phyloP scores from a whole-genome alignment of 306 rosid species.

The Albizia julibrissin region DNA sequence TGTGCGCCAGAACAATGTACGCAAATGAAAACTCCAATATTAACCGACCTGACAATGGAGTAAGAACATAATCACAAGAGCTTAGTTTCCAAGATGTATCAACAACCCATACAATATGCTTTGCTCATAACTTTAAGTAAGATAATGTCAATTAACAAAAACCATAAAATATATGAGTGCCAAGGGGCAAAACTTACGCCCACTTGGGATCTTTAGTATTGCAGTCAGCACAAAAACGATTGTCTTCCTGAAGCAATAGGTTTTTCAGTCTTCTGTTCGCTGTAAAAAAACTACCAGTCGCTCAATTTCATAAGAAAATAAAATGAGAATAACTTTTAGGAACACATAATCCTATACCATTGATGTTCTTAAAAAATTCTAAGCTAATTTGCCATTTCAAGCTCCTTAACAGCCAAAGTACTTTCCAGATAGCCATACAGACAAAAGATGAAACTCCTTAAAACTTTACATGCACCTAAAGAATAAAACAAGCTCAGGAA shows the following conservation, averaged over 20 bases:
- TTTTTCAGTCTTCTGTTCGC: constrained; percentile 82
- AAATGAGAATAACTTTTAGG: constrained; percentile 8
- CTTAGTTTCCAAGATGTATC: constrained; percentile 25
- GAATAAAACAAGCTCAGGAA: constrained; percentile 11
- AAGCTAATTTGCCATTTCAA: constrained; percentile 4
- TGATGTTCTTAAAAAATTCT: constrained; percentile 21
- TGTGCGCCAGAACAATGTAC: constrained; percentile 96
- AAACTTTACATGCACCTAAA: constrained; percentile 4
- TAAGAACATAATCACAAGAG: not conserved
- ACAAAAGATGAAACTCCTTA: constrained; percentile 16
- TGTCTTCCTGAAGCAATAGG: constrained; percentile 71
- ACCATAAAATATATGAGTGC: not conserved
- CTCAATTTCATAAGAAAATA: constrained; percentile 36
- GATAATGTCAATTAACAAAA: constrained; percentile 23
- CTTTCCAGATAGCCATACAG: constrained; percentile 21
- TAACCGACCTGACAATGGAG: constrained; percentile 77
- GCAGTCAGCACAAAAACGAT: constrained; percentile 91
- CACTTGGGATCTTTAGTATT: constrained; percentile 94
- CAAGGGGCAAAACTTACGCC: constrained; percentile 73
- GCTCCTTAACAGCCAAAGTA: not conserved
- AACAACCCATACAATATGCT: constrained; percentile 4
- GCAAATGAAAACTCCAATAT: constrained; percentile 96
- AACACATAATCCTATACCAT: constrained; percentile 5
- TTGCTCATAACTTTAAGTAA: constrained; percentile 5
- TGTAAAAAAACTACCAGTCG: constrained; percentile 47